Percentiles rank a stretch among this genome's conserved stretches.
These are phyloP conservation scores for Epichloe baconii DNA, from an alignment of 2,329 filamentous ascomycete genomes.

Conservation along the genomic window DNA sequence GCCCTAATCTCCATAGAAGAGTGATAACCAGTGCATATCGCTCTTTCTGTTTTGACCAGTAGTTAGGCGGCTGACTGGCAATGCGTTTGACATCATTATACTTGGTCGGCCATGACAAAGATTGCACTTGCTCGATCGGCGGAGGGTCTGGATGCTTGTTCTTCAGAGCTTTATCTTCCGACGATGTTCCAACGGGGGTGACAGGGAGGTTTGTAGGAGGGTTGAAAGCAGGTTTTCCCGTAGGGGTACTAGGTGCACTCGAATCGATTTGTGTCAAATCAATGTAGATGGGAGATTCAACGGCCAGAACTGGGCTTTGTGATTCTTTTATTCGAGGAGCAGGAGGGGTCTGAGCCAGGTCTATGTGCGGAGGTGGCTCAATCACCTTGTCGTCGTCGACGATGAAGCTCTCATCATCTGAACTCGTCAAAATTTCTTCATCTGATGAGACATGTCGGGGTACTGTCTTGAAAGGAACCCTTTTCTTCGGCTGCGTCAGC, in stretches of 20 bases:
- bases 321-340: background rate
- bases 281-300: conserved; percentile 12
- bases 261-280: conserved; percentile 18
- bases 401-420: conserved; percentile 39
- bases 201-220: conserved; percentile 7
- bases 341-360: background rate
- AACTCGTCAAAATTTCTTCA: conserved; percentile 34
- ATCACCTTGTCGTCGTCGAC: conserved; percentile 14
- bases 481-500: conserved; percentile 11
- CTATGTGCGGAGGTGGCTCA: background rate
- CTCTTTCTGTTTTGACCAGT: conserved; percentile 17
- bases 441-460: conserved; percentile 20
- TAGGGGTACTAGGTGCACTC: conserved; percentile 6
- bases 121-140: background rate
- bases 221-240: background rate
- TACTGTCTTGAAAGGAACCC: background rate
- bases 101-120: conserved; percentile 1
- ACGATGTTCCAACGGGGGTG: background rate
- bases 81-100: conserved; percentile 9
- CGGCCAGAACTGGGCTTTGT: conserved; percentile 4
- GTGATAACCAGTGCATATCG: conserved; percentile 18
- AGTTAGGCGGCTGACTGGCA: conserved; percentile 6
- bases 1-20: conserved; percentile 18
- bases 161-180: background rate
- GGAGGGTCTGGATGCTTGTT: background rate